Evolutionary conservation across 1,139 yeast genomes (phyloP), one percentile per base, ranked within the genome.

Genomic region (Suhomyces atakaporum): DNA sequence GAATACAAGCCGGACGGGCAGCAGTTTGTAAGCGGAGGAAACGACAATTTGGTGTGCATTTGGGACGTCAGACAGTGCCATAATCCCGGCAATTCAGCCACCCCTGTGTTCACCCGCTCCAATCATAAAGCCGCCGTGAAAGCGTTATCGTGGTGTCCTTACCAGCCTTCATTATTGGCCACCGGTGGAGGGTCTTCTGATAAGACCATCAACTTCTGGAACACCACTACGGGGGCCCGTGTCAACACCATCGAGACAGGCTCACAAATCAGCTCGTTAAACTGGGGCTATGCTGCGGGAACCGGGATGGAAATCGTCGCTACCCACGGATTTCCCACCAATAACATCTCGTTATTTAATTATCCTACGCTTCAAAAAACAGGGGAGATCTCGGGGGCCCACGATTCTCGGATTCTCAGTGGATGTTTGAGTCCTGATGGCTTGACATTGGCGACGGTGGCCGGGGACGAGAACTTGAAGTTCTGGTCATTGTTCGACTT

Each of bases 171-270:
- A 45, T 63, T 92, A 36, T 69, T 94, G 36, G 97, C 97, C 7
- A 85, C 97, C 3, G 99, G 98, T 7, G 98, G 98, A 35, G 98
- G 98, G 14, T 83, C 95, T 9, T 79, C 87, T 21, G 97, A 94
- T 63, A 84, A 82, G 56, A 78, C 84, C 36, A 87, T 94, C 42
- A 90, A 92, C 62, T 89, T 94, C 63, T 94, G 98, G 97, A 92
- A 92, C 61, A 80, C 96, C 7, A 79, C 87, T 16, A 87, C 95
- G 0, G 98, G 98, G 0, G 80, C 92, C 2, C 70, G 96, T 41
- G 79, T 87, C 25, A 88, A 90, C 49, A 77, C 94, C 10, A 84
- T 92, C 24, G 94, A 89, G 51, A 85, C 97, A 0, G 96, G 94
- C 10, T 85, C 96, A 1, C 98, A 94, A 61, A 94, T 94, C 13